These are phyloP conservation scores for Debaryomyces sp. DNA, from an alignment of 1,139 yeast genomes.

Conservation along the genomic window DNA sequence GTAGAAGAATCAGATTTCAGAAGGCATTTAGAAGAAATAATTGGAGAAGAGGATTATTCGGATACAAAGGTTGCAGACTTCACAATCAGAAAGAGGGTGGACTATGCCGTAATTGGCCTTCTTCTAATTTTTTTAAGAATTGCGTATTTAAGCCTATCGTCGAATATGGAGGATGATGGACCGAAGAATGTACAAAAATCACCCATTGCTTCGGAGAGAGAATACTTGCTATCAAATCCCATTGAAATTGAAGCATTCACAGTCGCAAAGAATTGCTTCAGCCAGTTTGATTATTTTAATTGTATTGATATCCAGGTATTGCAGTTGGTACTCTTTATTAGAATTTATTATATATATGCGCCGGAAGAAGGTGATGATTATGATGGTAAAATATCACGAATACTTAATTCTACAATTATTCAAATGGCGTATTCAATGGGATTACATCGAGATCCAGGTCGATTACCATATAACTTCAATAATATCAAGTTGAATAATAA, in stretches of 20 bases:
- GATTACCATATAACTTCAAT: conserved; percentile 16
- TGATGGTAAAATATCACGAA: conserved; percentile 50
- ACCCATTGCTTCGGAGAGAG: background rate
- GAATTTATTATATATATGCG: conserved; percentile 42
- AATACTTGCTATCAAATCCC: background rate
- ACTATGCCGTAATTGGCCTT: background rate
- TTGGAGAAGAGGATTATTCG: background rate
- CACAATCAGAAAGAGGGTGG: background rate
- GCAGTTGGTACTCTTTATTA: conserved; percentile 46
- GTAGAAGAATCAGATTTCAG: background rate
- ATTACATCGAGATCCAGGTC: conserved; percentile 43
- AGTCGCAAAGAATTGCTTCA: conserved; percentile 38
- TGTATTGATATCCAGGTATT: conserved; percentile 47
- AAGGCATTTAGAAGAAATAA: background rate
- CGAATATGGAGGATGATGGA: background rate
- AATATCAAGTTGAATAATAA: conserved; percentile 33
- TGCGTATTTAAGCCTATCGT: background rate
- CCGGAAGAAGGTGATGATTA: conserved; percentile 54
- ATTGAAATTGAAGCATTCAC: background rate
- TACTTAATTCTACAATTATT: conserved; percentile 36
- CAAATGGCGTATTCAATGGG: conserved; percentile 50
- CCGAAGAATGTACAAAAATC: background rate
- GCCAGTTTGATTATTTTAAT: conserved; percentile 37
- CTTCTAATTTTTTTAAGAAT: background rate
- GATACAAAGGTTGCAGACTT: background rate